Evolutionary conservation across 768 basidiomycete species (phyloP), one percentile per base, ranked within the genome.

Genomic region (Boletus speciosus): DNA sequence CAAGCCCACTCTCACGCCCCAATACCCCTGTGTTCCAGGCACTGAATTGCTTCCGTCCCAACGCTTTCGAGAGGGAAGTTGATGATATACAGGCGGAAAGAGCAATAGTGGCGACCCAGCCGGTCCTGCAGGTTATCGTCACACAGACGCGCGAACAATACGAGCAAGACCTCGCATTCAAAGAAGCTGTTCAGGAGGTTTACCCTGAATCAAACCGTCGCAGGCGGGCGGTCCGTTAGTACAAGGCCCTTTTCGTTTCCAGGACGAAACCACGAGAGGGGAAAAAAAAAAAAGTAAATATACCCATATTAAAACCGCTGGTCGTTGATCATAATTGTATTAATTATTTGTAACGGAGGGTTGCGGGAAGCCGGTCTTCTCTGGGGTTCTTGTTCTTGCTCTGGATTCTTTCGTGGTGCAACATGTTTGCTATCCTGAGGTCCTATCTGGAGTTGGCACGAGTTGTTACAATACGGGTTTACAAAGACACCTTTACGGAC

Each of bases 1-100:
- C 49, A 23, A 59, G 60, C 45, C 65, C 61, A 41, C 56, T 58
- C 10, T 56, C 60, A n/a, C 66, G 66, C 16, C 61, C 60, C 1
- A 60, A 27, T 52, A 66, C 60, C 45, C 63, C 60, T 1, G 58
- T 57, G 15, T 56, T 70, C 39, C 64, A 59, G 36, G 66, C 62
- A 39, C 47, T 69, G 19, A 75, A 71, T 43, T 76, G 75, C 43
- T 73, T 76, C 48, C 55, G 63, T 23, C 65, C 63, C 15, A 59
- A 49, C 8, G 62, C 61, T 21, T 74, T 76, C 41, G 69, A 73
- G 55, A 59, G 64, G 42, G 69, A 76, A 0, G 44, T 65, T 11
- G 65, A 69, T 23, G 60, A 64, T 37, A 6, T 67, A 23, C 65
- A 69, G 49, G 56, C 47, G 21, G 67, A 70, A 54, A 38, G 59